Conservation (phyloP, 208 protist species). For the Leishmania turanica region DNA sequence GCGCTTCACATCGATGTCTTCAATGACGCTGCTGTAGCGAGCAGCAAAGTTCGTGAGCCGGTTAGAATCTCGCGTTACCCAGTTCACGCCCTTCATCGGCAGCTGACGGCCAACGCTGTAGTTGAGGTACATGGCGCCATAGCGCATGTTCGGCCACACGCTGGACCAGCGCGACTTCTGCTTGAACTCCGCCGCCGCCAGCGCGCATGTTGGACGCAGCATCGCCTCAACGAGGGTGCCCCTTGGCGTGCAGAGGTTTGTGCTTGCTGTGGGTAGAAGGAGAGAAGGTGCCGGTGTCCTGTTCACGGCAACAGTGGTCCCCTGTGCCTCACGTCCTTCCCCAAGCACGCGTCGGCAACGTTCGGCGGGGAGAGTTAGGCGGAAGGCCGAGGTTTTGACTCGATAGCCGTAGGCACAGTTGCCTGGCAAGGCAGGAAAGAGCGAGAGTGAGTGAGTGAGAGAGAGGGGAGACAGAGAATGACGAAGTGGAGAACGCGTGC, state of each 20-base stretch:
- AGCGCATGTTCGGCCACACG: slow-evolving; percentile 91
- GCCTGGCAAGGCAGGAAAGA: background rate
- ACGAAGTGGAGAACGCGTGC: background rate
- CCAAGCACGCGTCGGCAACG: background rate
- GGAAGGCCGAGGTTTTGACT: background rate
- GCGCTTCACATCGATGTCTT: slow-evolving; percentile 74
- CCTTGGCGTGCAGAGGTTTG: background rate
- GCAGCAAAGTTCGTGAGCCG: slow-evolving; percentile 75
- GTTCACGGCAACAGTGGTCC: background rate
- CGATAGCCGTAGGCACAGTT: background rate
- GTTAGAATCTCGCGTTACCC: slow-evolving; percentile 88
- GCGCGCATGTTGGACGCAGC: slow-evolving; percentile 37
- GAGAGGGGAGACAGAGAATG: too few relatives aligned
- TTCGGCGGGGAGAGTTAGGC: background rate
- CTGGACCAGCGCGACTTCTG: slow-evolving; percentile 89
- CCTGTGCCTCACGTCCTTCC: background rate
- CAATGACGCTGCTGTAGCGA: slow-evolving; percentile 75
- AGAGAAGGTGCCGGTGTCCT: background rate
- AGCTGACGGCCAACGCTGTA: slow-evolving; percentile 82
- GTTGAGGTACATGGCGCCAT: slow-evolving; percentile 86
- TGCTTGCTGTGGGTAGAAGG: background rate
- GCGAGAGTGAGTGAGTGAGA: background rate
- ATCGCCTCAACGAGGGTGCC: slow-evolving; percentile 16
- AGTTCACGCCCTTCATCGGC: slow-evolving; percentile 85
- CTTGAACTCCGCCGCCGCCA: slow-evolving; percentile 87